Percentiles rank a stretch among this genome's conserved stretches.
Evolutionary conservation across 495 filamentous ascomycete species (phyloP).

Genomic region (Letharia lupina): DNA sequence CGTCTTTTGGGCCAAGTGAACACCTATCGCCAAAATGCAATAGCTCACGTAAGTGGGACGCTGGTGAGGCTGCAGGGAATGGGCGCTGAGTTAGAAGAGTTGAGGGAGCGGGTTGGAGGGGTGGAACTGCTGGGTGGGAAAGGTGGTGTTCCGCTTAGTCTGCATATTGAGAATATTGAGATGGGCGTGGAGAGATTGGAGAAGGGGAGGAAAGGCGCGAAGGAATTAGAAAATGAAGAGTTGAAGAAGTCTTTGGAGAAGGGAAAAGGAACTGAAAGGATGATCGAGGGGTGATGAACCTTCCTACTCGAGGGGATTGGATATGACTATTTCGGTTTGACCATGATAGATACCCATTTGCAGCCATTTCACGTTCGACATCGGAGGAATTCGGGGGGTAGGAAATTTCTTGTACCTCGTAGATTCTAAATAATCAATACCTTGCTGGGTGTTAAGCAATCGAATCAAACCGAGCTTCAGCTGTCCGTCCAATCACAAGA

Average conservation of each 20-base stretch:
- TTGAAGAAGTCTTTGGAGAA: conserved; percentile 42
- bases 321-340: background rate
- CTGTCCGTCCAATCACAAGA: background rate
- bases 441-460: background rate
- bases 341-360: conserved; percentile 11
- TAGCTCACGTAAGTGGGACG: conserved; percentile 48
- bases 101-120: conserved; percentile 55
- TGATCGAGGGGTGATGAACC: conserved; percentile 16
- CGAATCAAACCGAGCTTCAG: background rate
- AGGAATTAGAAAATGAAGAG: conserved; percentile 50
- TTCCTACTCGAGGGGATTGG: background rate
- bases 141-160: conserved; percentile 49
- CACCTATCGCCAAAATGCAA: conserved; percentile 50
- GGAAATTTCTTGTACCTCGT: background rate
- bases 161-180: conserved; percentile 63
- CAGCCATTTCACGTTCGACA: background rate
- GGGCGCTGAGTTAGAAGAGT: conserved; percentile 53
- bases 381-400: background rate
- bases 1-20: conserved; percentile 49
- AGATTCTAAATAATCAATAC: background rate
- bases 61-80: conserved; percentile 60
- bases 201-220: conserved; percentile 43
- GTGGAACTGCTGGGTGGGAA: conserved; percentile 46
- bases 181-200: conserved; percentile 58
- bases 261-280: conserved; percentile 8